A percentile compares a stretch with the other conserved stretches of the same genome.
phyloP scores from a whole-genome alignment of 805 yeast species.

The Metschnikowia lunata region DNA sequence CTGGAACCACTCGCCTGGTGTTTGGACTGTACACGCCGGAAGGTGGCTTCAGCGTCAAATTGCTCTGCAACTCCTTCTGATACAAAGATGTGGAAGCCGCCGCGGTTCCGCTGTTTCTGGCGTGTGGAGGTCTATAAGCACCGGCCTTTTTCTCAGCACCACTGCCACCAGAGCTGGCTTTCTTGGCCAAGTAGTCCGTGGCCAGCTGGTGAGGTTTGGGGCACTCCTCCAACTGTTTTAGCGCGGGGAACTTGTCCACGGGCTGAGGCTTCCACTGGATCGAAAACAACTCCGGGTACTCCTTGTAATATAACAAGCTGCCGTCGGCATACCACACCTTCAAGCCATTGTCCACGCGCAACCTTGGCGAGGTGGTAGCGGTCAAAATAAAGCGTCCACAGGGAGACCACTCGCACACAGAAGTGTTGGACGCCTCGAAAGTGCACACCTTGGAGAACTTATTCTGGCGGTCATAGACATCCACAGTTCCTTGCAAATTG shows the following conservation, averaged over 20 bases:
- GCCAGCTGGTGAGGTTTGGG: constrained; percentile 73
- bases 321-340: constrained; percentile 93
- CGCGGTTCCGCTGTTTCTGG: constrained; percentile 46
- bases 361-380: constrained; percentile 95
- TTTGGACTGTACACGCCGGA: constrained; percentile 20
- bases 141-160: constrained; percentile 56
- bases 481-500: constrained; percentile 93
- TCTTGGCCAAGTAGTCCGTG: constrained; percentile 47
- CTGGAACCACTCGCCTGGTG: constrained; percentile 47
- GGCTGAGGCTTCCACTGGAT: constrained; percentile 82
- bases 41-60: constrained; percentile 15
- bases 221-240: constrained; percentile 47
- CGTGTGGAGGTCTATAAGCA: constrained; percentile 97
- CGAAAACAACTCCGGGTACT: constrained; percentile 73
- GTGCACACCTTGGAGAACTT: constrained; percentile 75
- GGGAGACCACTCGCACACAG: constrained; percentile 98
- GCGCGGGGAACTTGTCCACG: constrained; percentile 50
- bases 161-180: constrained; percentile 29
- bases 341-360: constrained; percentile 93
- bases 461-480: constrained; percentile 86
- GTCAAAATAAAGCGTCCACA: constrained; percentile 91
- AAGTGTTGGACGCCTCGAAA: constrained; percentile 89
- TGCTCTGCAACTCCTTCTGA: constrained; percentile 47
- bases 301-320: constrained; percentile 68
- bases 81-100: constrained; percentile 48